Evolutionary conservation across 106 monocot genomes (phyloP).

Genomic region (Acorus gramineus): DNA sequence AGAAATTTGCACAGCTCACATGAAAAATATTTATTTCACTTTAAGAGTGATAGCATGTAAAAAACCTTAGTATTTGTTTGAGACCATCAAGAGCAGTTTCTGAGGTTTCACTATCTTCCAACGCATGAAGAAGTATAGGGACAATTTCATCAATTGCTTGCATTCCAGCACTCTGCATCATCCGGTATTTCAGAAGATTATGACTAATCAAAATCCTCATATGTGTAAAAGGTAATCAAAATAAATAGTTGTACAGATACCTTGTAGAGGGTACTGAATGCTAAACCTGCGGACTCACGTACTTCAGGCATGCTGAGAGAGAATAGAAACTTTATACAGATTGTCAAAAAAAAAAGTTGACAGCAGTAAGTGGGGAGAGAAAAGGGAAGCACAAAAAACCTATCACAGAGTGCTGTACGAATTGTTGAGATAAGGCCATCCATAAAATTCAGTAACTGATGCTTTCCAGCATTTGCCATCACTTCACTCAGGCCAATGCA

Average conservation of each 20-base stretch:
- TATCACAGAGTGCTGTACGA: slow-evolving; percentile 96
- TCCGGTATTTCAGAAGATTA: not conserved
- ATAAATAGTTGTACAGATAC: slow-evolving; percentile 15
- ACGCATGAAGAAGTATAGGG: slow-evolving; percentile 67
- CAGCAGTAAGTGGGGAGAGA: not conserved
- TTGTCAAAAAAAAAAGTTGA: not conserved
- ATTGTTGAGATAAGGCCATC: slow-evolving; percentile 93
- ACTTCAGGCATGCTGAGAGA: slow-evolving; percentile 65
- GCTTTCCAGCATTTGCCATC: slow-evolving; percentile 92
- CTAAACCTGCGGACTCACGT: slow-evolving; percentile 91
- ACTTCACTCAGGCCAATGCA: slow-evolving; percentile 98
- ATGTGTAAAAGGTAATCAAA: not conserved
- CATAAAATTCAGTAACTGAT: slow-evolving; percentile 88
- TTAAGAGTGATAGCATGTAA: not conserved
- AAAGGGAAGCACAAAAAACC: slow-evolving; percentile 26
- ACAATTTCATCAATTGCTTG: slow-evolving; percentile 99
- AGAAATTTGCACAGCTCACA: not conserved
- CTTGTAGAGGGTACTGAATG: slow-evolving; percentile 99
- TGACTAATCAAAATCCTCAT: not conserved
- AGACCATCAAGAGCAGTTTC: slow-evolving; percentile 95
- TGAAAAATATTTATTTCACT: not conserved
- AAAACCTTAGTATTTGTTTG: slow-evolving; percentile 92
- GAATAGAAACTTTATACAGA: not conserved
- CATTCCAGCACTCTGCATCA: slow-evolving; percentile 87
- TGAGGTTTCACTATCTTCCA: slow-evolving; percentile 81